These are phyloP conservation scores for Cyphellophora europaea DNA, from an alignment of 2,329 filamentous ascomycete genomes.

Conservation along the genomic window DNA sequence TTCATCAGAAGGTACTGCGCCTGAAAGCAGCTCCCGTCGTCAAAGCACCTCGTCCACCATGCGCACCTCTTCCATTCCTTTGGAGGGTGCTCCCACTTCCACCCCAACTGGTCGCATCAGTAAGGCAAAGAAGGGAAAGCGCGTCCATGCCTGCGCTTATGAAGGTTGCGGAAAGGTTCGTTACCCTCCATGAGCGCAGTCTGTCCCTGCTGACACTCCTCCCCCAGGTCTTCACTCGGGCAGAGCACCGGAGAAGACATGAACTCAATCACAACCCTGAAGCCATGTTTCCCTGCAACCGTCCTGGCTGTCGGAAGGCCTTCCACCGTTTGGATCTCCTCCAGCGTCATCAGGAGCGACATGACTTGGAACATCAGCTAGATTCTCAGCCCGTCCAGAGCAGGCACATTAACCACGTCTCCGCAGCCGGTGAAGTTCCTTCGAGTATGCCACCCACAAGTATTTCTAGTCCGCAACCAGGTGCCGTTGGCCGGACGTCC, in stretches of 20 bases:
- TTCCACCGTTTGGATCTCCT: constrained; percentile 40
- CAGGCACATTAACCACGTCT: constrained; percentile 9
- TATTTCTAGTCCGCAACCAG: constrained; percentile 14
- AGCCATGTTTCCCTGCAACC: constrained; percentile 33
- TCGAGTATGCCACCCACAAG: constrained; percentile 14
- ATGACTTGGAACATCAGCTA: constrained; percentile 19
- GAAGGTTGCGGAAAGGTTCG: constrained; percentile 39
- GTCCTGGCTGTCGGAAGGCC: constrained; percentile 35
- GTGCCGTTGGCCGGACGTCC: constrained; percentile 11
- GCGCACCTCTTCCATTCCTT: constrained; percentile 18
- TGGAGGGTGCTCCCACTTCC: constrained; percentile 29
- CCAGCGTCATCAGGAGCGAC: constrained; percentile 39
- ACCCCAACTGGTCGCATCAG: constrained; percentile 42
- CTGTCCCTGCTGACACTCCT: neutral
- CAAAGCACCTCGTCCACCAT: constrained; percentile 18
- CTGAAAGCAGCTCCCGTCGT: constrained; percentile 14
- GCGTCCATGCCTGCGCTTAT: constrained; percentile 38
- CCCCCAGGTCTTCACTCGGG: constrained; percentile 38
- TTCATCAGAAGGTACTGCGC: constrained; percentile 7
- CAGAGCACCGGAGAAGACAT: constrained; percentile 40
- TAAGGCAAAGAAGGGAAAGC: constrained; percentile 44
- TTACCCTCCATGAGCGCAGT: constrained; percentile 2
- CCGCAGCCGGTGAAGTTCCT: constrained; percentile 12
- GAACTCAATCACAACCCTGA: constrained; percentile 42
- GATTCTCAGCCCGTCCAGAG: constrained; percentile 8